Percentiles rank a stretch among this genome's conserved stretches.
These are phyloP conservation scores for Cyclostephanos tholiformis DNA, from an alignment of 108 stramenopile species.

Conservation along the genomic window DNA sequence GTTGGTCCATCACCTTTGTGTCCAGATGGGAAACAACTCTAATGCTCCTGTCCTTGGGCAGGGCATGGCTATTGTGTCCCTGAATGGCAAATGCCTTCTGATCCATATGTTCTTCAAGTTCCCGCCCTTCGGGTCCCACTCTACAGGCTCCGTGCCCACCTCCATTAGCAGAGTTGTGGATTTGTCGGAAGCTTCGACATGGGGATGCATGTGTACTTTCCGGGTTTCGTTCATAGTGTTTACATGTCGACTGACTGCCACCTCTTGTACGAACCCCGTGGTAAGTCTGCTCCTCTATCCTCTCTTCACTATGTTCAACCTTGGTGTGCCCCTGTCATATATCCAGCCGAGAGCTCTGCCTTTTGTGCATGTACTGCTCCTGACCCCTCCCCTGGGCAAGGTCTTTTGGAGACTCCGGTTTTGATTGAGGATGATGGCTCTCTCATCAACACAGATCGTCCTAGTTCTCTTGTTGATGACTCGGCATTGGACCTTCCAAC, in stretches of 20 bases:
- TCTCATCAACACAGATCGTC: not conserved
- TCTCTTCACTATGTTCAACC: not conserved
- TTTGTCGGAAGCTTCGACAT: not conserved
- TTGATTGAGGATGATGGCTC: not conserved
- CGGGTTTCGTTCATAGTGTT: not conserved
- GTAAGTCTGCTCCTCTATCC: too few species aligned
- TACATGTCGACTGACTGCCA: not conserved
- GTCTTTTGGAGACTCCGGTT: too few species aligned
- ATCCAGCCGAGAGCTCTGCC: not conserved
- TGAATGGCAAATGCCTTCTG: constrained; percentile 8
- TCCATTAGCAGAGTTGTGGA: not conserved
- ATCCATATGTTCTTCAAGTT: constrained; percentile 8
- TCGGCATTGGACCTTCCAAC: not conserved
- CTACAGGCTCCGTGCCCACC: constrained; percentile 16
- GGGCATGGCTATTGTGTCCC: not conserved
- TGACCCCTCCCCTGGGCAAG: not conserved
- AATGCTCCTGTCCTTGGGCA: constrained; percentile 4
- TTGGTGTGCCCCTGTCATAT: not conserved
- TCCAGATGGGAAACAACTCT: constrained; percentile 9
- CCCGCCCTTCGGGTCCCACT: constrained; percentile 9
- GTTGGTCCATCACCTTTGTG: not conserved
- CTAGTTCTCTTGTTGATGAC: too few species aligned
- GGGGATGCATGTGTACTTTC: not conserved
- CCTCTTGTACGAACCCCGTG: not conserved
- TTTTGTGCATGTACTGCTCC: not conserved